Conservation (phyloP, 2,329 filamentous ascomycete species). For the Dothidotthia symphoricarpi region DNA sequence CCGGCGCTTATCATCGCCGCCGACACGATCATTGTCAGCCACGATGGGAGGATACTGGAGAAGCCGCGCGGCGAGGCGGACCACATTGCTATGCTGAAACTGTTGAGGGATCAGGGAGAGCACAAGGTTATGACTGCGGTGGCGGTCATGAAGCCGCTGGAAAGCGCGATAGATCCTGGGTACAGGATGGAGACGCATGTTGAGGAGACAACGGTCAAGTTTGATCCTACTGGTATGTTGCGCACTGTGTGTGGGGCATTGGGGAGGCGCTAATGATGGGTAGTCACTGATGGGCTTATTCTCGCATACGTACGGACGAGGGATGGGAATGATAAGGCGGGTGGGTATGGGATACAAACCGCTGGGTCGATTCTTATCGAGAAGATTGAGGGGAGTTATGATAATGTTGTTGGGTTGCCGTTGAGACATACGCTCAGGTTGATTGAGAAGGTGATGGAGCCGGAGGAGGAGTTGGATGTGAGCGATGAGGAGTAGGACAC, state of each 20-base stretch:
- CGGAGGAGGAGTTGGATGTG: constrained; percentile 51
- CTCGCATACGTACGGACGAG: constrained; percentile 76
- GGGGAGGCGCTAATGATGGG: constrained; percentile 6
- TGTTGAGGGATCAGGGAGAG: constrained; percentile 69
- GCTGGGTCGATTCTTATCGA: constrained; percentile 83
- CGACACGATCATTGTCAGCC: constrained; percentile 83
- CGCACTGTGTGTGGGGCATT: too few species aligned
- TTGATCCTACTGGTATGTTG: constrained; percentile 59
- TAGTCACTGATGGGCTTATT: constrained; percentile 76
- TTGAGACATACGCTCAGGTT: constrained; percentile 73
- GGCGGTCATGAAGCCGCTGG: constrained; percentile 76
- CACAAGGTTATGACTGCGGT: constrained; percentile 88
- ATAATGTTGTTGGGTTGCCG: constrained; percentile 92
- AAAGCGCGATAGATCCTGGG: constrained; percentile 77
- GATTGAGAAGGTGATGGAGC: constrained; percentile 83
- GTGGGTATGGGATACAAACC: constrained; percentile 92
- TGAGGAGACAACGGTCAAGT: constrained; percentile 89
- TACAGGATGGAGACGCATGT: constrained; percentile 79
- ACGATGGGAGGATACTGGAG: constrained; percentile 76
- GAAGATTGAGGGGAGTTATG: constrained; percentile 81
- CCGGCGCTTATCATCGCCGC: constrained; percentile 84
- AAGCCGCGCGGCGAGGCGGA: constrained; percentile 82
- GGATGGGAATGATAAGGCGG: constrained; percentile 94
- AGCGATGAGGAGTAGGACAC: constrained; percentile 5
- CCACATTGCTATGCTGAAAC: constrained; percentile 79